Conservation (phyloP, 2,329 filamentous ascomycete genomes). For the Lomentospora prolificans region DNA sequence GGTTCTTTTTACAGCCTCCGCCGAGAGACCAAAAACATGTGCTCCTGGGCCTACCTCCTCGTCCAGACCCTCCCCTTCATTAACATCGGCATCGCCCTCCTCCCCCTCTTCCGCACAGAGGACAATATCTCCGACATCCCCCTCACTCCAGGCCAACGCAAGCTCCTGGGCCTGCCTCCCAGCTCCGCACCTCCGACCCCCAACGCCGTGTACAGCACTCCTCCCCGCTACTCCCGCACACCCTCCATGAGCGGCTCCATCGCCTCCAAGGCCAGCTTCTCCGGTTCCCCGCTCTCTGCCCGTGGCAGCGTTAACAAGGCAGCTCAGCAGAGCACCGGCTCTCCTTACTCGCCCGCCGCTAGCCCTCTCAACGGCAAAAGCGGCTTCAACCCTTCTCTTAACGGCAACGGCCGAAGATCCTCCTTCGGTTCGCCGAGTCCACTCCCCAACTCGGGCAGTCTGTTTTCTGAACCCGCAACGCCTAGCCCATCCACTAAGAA, state of each 20-base stretch:
- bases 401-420: slow-evolving; percentile 41
- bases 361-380: slow-evolving; percentile 57
- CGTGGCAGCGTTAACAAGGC: slow-evolving; percentile 24
- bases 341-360: slow-evolving; percentile 34
- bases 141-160: slow-evolving; percentile 59
- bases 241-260: slow-evolving; percentile 55
- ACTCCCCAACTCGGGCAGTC: slow-evolving; percentile 25
- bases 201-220: slow-evolving; percentile 62
- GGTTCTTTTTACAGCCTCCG: slow-evolving; percentile 6
- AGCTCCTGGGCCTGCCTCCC: slow-evolving; percentile 71
- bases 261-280: slow-evolving; percentile 46
- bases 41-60: slow-evolving; percentile 31
- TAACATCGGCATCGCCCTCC: slow-evolving; percentile 62
- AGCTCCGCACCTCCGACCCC: slow-evolving; percentile 54
- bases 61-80: slow-evolving; percentile 50
- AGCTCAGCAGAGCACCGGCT: slow-evolving; percentile 26
- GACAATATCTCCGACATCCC: slow-evolving; percentile 85
- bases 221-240: slow-evolving; percentile 75
- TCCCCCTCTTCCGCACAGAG: slow-evolving; percentile 62
- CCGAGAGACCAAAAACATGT: slow-evolving; percentile 6
- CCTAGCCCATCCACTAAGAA: slow-evolving; percentile 62
- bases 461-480: slow-evolving; percentile 52
- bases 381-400: slow-evolving; percentile 41
- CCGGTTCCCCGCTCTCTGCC: slow-evolving; percentile 48
- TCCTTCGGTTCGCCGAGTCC: slow-evolving; percentile 52